Base-by-base conservation (phyloP, 371 early-diverging fungal species). In the Syncephalastrum monosporum region DNA sequence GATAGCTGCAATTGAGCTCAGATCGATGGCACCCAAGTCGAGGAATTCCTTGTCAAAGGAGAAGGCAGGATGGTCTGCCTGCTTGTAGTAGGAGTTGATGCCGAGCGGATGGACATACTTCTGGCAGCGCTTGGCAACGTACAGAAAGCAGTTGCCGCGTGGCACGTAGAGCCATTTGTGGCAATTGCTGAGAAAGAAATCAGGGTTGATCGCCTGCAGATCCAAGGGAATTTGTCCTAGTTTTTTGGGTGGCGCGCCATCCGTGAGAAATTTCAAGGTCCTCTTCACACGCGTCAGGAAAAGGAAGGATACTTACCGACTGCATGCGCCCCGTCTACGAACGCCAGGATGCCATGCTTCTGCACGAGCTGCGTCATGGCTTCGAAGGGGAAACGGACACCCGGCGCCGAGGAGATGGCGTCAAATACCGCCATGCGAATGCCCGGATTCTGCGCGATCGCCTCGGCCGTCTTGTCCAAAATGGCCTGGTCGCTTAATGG, bases 121-220 rank as follows among this genome's bases (percentile, higher is more conserved):
- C 47, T 88, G 88, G 47, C 81, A 70, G 14, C 75, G 63, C 42
- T 72, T 67, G 15, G 79, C 64, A 14, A 83, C 82, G 50, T 81
- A 87, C 3, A 91, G 65, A 0, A 87, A 57, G 5, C 87, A 85
- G 3, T 75, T 69, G 8, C 87, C 83, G 21, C 88, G 78, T 16
- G 81, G 77, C 33, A 77, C 69, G 57, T 69, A 88, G n/a, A 87
- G 62, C 91, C 91, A 91, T 71, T 91, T 91, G 65, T 91, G 91
- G 41, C 77, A 72, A 56, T 88, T 90, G 38, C 85, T 82, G 13
- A 83, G 79, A 50, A 86, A 87, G 63, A 83, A 91, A 64, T 91
- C 91, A 2, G 88, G 74, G 56, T 79, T 69, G 10, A 74, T 42
- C 16, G 59, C 69, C 19, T 67, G 63, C 23, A 91, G 50, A 56